Conservation (phyloP, 1,284 basidiomycete genomes). For the Cerrena zonata region DNA sequence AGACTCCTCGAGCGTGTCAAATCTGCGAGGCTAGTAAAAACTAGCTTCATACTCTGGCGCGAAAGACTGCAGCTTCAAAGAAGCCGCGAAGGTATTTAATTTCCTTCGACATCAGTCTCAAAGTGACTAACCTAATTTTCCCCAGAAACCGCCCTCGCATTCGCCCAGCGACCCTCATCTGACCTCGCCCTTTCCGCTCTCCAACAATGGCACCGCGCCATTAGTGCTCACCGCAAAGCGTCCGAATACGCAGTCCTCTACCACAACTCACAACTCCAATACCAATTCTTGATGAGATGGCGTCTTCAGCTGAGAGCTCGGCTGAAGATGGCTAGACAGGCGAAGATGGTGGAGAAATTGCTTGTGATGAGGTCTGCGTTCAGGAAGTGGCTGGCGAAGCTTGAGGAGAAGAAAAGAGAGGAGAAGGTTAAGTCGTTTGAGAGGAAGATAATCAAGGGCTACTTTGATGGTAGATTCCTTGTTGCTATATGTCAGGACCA, state of each 20-base stretch:
- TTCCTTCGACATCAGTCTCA: not conserved
- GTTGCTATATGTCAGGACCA: no score
- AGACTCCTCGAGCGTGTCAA: conserved; percentile 54
- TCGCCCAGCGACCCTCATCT: conserved; percentile 42
- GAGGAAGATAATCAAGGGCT: conserved; percentile 30
- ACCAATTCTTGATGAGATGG: conserved; percentile 51
- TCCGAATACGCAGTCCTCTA: conserved; percentile 47
- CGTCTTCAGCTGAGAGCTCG: conserved; percentile 49
- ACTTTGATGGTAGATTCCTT: conserved; percentile 42
- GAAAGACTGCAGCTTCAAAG: conserved; percentile 37
- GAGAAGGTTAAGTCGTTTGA: conserved; percentile 43
- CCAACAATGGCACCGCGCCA: conserved; percentile 44
- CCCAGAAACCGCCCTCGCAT: conserved; percentile 47
- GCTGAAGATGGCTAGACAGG: conserved; percentile 50
- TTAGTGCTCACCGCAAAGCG: conserved; percentile 46
- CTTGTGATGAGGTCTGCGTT: conserved; percentile 49
- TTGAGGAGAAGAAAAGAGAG: conserved; percentile 45
- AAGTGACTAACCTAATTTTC: not conserved
- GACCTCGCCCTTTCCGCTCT: conserved; percentile 37
- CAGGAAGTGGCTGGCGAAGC: conserved; percentile 45
- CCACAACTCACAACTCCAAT: conserved; percentile 40
- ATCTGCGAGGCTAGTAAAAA: conserved; percentile 39
- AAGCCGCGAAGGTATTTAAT: conserved; percentile 40
- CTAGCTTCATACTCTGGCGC: conserved; percentile 52
- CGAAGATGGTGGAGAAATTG: conserved; percentile 50